phyloP scores from a whole-genome alignment of 2,329 filamentous ascomycete genomes.

The Arthroderma uncinatum region DNA sequence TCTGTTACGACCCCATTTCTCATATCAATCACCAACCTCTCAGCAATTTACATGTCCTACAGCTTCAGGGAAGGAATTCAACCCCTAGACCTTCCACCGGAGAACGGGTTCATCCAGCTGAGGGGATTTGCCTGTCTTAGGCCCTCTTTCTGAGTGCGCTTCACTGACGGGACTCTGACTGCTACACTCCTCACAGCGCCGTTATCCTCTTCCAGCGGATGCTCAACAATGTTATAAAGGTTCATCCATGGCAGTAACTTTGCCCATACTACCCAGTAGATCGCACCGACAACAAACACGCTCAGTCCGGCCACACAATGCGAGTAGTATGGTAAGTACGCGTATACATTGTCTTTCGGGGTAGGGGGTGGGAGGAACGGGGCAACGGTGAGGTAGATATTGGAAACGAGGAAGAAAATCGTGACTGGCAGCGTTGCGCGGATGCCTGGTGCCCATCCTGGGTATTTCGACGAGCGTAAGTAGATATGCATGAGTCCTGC shows the following conservation, averaged over 20 bases:
- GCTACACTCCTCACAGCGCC: conserved; percentile 1
- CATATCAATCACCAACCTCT: not conserved
- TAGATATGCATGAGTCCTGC: conserved; percentile 41
- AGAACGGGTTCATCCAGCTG: not conserved
- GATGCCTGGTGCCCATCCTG: conserved; percentile 40
- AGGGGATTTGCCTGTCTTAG: not conserved
- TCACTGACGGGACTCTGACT: not conserved
- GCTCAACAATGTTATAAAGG: conserved; percentile 44
- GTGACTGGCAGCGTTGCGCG: conserved; percentile 41
- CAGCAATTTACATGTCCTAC: not conserved
- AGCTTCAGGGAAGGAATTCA: not conserved
- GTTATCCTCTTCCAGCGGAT: conserved; percentile 27
- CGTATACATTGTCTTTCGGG: conserved; percentile 41
- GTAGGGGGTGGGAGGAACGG: conserved; percentile 41
- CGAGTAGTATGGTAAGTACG: conserved; percentile 43
- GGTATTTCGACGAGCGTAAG: conserved; percentile 28
- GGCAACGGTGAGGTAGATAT: conserved; percentile 43
- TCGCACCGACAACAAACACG: conserved; percentile 39
- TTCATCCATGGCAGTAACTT: conserved; percentile 36
- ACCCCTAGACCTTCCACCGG: not conserved
- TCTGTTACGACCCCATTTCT: not conserved
- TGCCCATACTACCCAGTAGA: conserved; percentile 45
- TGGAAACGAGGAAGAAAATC: conserved; percentile 43
- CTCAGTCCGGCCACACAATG: conserved; percentile 44
- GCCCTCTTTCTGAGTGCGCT: not conserved